A percentile compares a stretch with the other conserved stretches of the same genome.
These are phyloP conservation scores for Klebsormidium nitens DNA, from an alignment of 139 green algal genomes.

Conservation along the genomic window DNA sequence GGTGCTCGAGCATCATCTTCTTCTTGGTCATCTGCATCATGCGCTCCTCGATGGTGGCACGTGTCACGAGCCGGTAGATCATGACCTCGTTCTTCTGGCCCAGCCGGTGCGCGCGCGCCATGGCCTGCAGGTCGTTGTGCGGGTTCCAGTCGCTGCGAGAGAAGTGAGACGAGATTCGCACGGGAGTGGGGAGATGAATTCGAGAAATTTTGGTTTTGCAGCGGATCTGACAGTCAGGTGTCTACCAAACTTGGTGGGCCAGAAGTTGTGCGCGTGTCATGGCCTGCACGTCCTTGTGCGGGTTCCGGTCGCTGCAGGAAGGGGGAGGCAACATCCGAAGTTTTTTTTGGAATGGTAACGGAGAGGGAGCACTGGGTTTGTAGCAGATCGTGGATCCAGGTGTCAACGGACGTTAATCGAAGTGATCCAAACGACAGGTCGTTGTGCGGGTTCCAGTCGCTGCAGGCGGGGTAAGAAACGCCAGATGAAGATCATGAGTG, in stretches of 20 bases:
- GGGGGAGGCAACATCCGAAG: background rate
- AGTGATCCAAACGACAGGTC: too few relatives aligned
- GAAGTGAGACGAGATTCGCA: too few relatives aligned
- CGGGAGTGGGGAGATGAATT: too few relatives aligned
- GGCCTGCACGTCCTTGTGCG: conserved; percentile 43
- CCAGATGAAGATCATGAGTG: too few relatives aligned
- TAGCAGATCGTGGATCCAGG: too few relatives aligned
- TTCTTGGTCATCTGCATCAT: conserved; percentile 77
- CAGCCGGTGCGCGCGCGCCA: conserved; percentile 96
- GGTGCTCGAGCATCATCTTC: conserved; percentile 82
- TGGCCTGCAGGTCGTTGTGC: conserved; percentile 44
- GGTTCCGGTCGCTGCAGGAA: conserved; percentile 1
- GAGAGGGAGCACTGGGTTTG: background rate
- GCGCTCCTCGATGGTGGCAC: conserved; percentile 77
- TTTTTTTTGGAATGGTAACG: too few relatives aligned
- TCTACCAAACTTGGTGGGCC: conserved; percentile 40
- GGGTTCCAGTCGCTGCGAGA: too few relatives aligned
- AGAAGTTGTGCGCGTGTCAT: conserved; percentile 39
- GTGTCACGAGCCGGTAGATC: conserved; percentile 74
- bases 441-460: conserved; percentile 39
- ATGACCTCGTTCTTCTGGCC: conserved; percentile 85
- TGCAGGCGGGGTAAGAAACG: too few relatives aligned
- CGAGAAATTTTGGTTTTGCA: too few relatives aligned
- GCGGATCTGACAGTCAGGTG: too few relatives aligned
- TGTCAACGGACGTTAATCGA: too few relatives aligned